Evolutionary conservation across 177 flowering plant species (phyloP).

Genomic region (Telopea speciosissima): DNA sequence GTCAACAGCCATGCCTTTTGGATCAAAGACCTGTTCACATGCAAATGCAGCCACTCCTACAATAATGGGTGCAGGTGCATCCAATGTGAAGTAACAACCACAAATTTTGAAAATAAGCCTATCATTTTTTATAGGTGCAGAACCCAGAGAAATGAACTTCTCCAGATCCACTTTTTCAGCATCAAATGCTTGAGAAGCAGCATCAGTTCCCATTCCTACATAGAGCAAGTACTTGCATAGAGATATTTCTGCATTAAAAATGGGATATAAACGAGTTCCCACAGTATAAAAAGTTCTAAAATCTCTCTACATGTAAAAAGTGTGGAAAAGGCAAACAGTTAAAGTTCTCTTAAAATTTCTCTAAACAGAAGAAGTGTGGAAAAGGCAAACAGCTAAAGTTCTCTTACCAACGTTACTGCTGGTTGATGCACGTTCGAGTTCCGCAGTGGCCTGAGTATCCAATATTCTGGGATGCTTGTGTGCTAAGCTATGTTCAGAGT

Average conservation of each 20-base stretch:
- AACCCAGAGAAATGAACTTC: slow-evolving; percentile 37
- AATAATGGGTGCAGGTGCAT: slow-evolving; percentile 34
- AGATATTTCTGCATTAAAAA: slow-evolving; percentile 38
- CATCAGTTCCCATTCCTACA: slow-evolving; percentile 54
- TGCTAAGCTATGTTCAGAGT: slow-evolving; percentile 17
- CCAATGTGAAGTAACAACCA: slow-evolving; percentile 47
- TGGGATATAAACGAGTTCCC: slow-evolving; percentile 6
- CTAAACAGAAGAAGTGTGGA: background rate
- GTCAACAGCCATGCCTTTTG: slow-evolving; percentile 42
- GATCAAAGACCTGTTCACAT: slow-evolving; percentile 23
- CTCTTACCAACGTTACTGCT: slow-evolving; percentile 51
- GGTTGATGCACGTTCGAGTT: slow-evolving; percentile 17
- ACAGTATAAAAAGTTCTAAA: background rate
- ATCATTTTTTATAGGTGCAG: slow-evolving; percentile 34
- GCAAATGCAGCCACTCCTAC: slow-evolving; percentile 29
- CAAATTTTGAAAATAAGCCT: slow-evolving; percentile 45
- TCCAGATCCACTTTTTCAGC: slow-evolving; percentile 41
- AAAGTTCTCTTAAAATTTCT: slow-evolving; percentile 28
- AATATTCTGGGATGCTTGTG: slow-evolving; percentile 13
- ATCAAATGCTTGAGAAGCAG: slow-evolving; percentile 57
- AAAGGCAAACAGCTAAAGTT: slow-evolving; percentile 7
- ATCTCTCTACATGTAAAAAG: background rate
- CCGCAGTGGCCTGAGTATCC: slow-evolving; percentile 17
- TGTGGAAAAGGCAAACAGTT: background rate
- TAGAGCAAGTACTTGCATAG: slow-evolving; percentile 47